Evolutionary conservation across 495 filamentous ascomycete species (phyloP).

Genomic region (Xylaria scruposa): DNA sequence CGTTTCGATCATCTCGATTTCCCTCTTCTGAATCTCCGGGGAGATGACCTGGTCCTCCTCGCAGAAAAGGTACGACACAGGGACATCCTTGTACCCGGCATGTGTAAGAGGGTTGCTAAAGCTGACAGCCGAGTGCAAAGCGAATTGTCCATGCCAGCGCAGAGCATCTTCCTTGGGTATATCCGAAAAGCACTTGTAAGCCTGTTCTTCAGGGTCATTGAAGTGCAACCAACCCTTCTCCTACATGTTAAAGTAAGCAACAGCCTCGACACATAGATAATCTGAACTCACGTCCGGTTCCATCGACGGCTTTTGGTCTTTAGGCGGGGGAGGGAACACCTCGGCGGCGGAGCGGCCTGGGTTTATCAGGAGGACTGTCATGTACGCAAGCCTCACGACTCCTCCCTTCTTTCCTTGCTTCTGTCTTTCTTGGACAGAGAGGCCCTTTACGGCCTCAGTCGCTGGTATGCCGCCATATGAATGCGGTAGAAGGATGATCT

Average conservation of each 20-base stretch:
- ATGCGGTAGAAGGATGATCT: conserved; percentile 44
- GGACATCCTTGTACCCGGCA: conserved; percentile 55
- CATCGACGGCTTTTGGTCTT: conserved; percentile 19
- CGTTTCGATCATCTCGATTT: conserved; percentile 42
- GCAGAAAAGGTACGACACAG: conserved; percentile 57
- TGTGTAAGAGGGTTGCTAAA: conserved; percentile 44
- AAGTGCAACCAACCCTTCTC: conserved; percentile 37
- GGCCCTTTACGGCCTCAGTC: conserved; percentile 45
- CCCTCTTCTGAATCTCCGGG: conserved; percentile 42
- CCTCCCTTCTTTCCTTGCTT: conserved; percentile 48
- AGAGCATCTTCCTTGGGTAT: conserved; percentile 22
- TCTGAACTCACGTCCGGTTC: conserved; percentile 33
- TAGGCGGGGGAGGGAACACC: conserved; percentile 17
- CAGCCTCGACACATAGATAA: background rate
- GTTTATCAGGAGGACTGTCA: conserved; percentile 35
- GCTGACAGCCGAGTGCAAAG: conserved; percentile 38
- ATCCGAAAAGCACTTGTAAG: conserved; percentile 34
- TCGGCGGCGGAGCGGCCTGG: conserved; percentile 28
- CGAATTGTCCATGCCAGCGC: conserved; percentile 22
- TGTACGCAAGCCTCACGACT: conserved; percentile 50
- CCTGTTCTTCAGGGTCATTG: conserved; percentile 10
- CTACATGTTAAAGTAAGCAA: conserved; percentile 20
- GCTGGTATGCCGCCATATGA: conserved; percentile 47
- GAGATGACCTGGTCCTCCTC: conserved; percentile 51
- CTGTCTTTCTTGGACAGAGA: conserved; percentile 48